phyloP scores from a whole-genome alignment of 495 filamentous ascomycete genomes.

The Amniculicola lignicola region DNA sequence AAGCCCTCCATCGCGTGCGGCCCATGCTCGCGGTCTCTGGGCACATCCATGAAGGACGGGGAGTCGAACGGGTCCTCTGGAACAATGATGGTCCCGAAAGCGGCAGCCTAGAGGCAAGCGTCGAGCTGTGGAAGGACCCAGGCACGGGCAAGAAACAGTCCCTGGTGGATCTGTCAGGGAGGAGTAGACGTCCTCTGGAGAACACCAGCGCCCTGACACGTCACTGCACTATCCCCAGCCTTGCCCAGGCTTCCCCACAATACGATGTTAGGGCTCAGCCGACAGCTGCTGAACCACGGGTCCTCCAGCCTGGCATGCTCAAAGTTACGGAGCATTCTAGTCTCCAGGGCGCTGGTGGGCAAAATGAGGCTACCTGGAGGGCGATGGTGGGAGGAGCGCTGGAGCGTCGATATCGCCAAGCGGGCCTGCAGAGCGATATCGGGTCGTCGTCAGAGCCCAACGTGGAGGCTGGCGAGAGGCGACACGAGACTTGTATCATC shows the following conservation, averaged over 20 bases:
- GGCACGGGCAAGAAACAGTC: conserved; percentile 54
- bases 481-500: conserved; percentile 71
- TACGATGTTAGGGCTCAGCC: conserved; percentile 23
- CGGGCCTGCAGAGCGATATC: conserved; percentile 13
- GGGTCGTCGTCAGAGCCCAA: conserved; percentile 28
- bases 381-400: conserved; percentile 18
- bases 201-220: conserved; percentile 41
- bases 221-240: conserved; percentile 15
- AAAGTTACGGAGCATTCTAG: conserved; percentile 28
- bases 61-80: conserved; percentile 59
- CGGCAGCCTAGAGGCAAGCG: conserved; percentile 38
- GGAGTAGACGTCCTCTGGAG: conserved; percentile 44
- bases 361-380: conserved; percentile 23
- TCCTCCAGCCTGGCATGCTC: conserved; percentile 15
- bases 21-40: conserved; percentile 41
- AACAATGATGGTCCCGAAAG: conserved; percentile 32
- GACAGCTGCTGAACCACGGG: conserved; percentile 3
- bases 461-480: conserved; percentile 40
- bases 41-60: conserved; percentile 42
- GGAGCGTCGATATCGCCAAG: conserved; percentile 11
- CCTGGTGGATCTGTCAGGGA: conserved; percentile 55
- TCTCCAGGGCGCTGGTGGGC: conserved; percentile 12
- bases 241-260: conserved; percentile 1
- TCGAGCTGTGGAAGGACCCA: conserved; percentile 47
- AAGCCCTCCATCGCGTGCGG: conserved; percentile 33